Evolutionary conservation across 371 early-diverging fungal species (phyloP).

Genomic region (Mucor velutinosus): DNA sequence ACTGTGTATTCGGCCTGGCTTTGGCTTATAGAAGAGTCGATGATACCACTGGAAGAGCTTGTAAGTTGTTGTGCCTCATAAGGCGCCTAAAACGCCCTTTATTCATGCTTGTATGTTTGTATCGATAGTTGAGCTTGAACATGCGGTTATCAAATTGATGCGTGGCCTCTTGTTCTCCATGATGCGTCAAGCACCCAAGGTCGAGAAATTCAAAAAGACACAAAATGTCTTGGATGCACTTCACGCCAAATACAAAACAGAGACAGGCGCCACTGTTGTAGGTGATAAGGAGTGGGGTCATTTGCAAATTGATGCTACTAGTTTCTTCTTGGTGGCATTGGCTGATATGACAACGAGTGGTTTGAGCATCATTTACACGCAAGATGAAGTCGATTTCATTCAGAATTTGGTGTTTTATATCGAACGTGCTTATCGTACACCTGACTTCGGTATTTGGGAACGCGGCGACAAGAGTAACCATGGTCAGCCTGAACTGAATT

Average conservation of each 20-base stretch:
- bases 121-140: slow-evolving; percentile 75
- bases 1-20: slow-evolving; percentile 84
- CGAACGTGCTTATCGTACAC: slow-evolving; percentile 79
- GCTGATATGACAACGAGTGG: slow-evolving; percentile 90
- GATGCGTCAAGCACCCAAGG: slow-evolving; percentile 88
- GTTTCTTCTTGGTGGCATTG: slow-evolving; percentile 76
- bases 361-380: slow-evolving; percentile 74
- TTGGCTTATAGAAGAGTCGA: slow-evolving; percentile 86
- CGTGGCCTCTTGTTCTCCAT: slow-evolving; percentile 78
- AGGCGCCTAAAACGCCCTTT: neutral
- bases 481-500: slow-evolving; percentile 86
- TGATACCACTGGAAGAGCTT: slow-evolving; percentile 81
- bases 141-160: slow-evolving; percentile 80
- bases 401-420: slow-evolving; percentile 92
- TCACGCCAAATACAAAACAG: slow-evolving; percentile 90
- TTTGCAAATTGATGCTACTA: slow-evolving; percentile 84
- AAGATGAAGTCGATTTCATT: slow-evolving; percentile 89
- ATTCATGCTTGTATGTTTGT: neutral
- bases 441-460: slow-evolving; percentile 93
- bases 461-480: slow-evolving; percentile 91
- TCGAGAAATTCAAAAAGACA: slow-evolving; percentile 80
- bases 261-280: slow-evolving; percentile 86
- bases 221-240: slow-evolving; percentile 72
- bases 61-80: slow-evolving; percentile 46
- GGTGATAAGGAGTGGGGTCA: slow-evolving; percentile 87